Conservation (phyloP, 331 rosid genomes). For the Erythrophleum ivorense region DNA sequence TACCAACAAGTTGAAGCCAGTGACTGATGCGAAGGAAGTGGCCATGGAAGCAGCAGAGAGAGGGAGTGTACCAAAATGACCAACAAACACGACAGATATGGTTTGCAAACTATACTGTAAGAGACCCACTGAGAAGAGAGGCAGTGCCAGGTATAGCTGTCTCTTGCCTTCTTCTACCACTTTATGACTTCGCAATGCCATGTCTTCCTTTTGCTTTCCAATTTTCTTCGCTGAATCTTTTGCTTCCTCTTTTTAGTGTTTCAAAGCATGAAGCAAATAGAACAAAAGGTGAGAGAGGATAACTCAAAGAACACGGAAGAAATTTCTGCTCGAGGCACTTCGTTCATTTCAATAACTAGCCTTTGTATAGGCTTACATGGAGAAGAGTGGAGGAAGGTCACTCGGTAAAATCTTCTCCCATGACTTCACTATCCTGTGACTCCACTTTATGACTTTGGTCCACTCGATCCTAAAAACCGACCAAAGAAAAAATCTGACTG, state of each 20-base stretch:
- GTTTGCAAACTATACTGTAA: conserved; percentile 63
- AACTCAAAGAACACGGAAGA: not conserved
- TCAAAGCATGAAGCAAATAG: not conserved
- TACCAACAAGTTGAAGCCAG: conserved; percentile 77
- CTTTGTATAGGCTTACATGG: too few relatives aligned
- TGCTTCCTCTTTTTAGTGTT: not conserved
- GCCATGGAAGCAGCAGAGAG: conserved; percentile 80
- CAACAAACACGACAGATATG: conserved; percentile 74
- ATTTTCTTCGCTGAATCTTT: not conserved
- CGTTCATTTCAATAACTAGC: not conserved
- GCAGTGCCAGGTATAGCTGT: conserved; percentile 79
- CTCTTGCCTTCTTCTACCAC: conserved; percentile 58
- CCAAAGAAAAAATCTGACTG: too few relatives aligned
- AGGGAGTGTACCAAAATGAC: conserved; percentile 68
- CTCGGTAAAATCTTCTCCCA: too few relatives aligned
- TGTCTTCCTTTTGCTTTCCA: conserved; percentile 12
- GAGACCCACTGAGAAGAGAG: conserved; percentile 58
- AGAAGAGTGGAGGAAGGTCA: too few relatives aligned
- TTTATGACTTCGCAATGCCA: not conserved
- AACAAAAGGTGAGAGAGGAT: too few relatives aligned
- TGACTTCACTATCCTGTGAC: too few relatives aligned
- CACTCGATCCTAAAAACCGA: too few relatives aligned
- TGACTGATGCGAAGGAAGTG: conserved; percentile 57
- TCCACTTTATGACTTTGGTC: too few relatives aligned
- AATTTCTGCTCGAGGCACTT: too few relatives aligned